Evolutionary conservation across 331 rosid genomes (phyloP).

Genomic region (Cydonia oblonga): DNA sequence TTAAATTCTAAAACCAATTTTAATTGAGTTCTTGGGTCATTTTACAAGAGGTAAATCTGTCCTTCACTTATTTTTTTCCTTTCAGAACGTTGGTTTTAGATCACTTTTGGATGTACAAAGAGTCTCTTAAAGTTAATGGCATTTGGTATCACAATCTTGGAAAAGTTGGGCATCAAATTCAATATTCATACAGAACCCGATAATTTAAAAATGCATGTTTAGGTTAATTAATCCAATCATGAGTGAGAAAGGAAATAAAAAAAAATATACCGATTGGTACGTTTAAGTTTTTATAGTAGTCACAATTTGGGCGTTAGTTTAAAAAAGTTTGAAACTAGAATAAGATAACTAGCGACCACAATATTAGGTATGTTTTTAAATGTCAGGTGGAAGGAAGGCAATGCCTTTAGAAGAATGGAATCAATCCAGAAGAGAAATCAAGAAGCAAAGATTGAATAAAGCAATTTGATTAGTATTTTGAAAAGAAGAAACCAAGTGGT

Average conservation of each 20-base stretch:
- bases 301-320: background rate
- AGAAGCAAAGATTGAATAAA: background rate
- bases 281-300: background rate
- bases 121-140: background rate
- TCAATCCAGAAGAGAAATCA: background rate
- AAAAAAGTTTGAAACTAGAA: background rate
- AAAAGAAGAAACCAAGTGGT: background rate
- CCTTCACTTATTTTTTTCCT: too few relatives aligned
- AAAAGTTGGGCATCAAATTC: background rate
- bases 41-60: too few relatives aligned
- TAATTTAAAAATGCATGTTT: background rate
- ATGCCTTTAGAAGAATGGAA: background rate
- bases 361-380: background rate
- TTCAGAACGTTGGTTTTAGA: too few relatives aligned
- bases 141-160: background rate
- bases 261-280: background rate
- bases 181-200: background rate
- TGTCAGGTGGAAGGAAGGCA: constrained; percentile 8
- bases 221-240: background rate
- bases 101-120: too few relatives aligned
- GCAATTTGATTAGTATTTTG: background rate
- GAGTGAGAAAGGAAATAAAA: background rate
- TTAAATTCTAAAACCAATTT: too few relatives aligned
- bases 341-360: background rate
- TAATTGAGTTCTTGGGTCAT: too few relatives aligned